Percentiles rank a stretch among this genome's conserved stretches.
These are phyloP conservation scores for Adenanthera pavonina DNA, from an alignment of 306 rosid genomes.

Conservation along the genomic window DNA sequence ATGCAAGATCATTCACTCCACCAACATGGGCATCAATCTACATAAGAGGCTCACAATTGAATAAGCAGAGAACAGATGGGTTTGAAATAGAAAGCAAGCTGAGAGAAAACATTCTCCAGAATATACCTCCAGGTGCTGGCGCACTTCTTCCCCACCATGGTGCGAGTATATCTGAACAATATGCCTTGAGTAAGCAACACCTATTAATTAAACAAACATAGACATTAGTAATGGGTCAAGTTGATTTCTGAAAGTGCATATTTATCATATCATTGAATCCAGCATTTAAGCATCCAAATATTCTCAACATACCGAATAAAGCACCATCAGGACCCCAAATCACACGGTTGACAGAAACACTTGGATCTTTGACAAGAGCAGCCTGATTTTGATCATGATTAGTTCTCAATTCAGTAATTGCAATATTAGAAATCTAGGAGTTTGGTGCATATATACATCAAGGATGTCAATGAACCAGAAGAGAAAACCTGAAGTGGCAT, in stretches of 20 bases:
- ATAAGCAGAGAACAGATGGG: constrained; percentile 15
- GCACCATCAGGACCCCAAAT: constrained; percentile 98
- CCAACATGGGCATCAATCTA: constrained; percentile 98
- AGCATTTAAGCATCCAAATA: constrained; percentile 36
- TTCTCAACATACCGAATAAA: constrained; percentile 68
- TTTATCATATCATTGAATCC: constrained; percentile 19
- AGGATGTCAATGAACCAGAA: constrained; percentile 29
- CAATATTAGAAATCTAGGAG: constrained; percentile 16
- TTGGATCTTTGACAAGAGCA: constrained; percentile 92
- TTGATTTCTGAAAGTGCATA: constrained; percentile 24
- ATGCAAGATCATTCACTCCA: constrained; percentile 97
- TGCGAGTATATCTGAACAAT: constrained; percentile 94
- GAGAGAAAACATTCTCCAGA: constrained; percentile 16
- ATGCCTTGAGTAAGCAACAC: constrained; percentile 95
- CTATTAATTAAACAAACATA: constrained; percentile 50
- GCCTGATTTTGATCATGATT: constrained; percentile 59
- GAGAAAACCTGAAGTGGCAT: constrained; percentile 81
- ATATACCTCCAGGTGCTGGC: constrained; percentile 85
- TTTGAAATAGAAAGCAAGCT: constrained; percentile 32
- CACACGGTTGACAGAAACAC: constrained; percentile 89
- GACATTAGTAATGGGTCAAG: constrained; percentile 21
- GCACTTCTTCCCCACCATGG: constrained; percentile 71
- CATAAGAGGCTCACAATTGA: constrained; percentile 36
- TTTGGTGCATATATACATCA: constrained; percentile 11
- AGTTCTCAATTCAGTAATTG: constrained; percentile 37